Base-by-base conservation (phyloP, 495 filamentous ascomycete genomes). In the Extremus antarcticus region DNA sequence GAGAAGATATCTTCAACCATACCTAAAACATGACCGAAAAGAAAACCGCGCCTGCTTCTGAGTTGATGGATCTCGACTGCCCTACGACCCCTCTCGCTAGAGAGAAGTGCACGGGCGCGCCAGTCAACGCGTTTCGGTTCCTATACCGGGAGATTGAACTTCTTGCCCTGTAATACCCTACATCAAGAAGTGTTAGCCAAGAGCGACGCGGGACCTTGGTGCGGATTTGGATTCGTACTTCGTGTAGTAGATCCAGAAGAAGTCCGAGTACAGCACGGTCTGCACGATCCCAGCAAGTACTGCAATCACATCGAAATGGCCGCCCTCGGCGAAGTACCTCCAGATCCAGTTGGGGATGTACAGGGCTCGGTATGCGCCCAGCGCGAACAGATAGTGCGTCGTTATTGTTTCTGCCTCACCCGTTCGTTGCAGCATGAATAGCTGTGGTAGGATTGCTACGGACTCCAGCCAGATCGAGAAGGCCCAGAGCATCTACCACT, bases 301-400 rank as follows among this genome's bases (percentile, higher is more conserved):
- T 1, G 90, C 83, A 61, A 95, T 90, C 47, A 78, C 79, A 68
- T 96, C 90, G 55, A 84, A 80, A 72, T 84, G 80, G 25, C 73
- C 73, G 29, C 29, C 29, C 29, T 92, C 88, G 41, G 78, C 73
- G 58, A 85, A 74, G 69, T 94, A 96, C 23, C 92, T 79, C 65
- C 84, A 96, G 54, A 96, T 80, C 92, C 92, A 98, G 71, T 98
- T 98, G 24, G 92, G 94, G 61, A 98, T 97, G 71, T 98, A 98
- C 45, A 98, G 77, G 7, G 89, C 88, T 40, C 92, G 75, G 73
- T 98, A 98, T 46, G 82, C 63, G 1, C 92, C 92, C 47, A 98
- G 74, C n/a, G 92, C 89, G 67, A 91, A 91, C n/a, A 98, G 77
- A 68, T 98, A 98, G 69, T 98, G 91, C 13, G 89, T 92, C 7